These are phyloP conservation scores for Verticillium dahliae DNA, from an alignment of 2,329 filamentous ascomycete species.

Conservation along the genomic window DNA sequence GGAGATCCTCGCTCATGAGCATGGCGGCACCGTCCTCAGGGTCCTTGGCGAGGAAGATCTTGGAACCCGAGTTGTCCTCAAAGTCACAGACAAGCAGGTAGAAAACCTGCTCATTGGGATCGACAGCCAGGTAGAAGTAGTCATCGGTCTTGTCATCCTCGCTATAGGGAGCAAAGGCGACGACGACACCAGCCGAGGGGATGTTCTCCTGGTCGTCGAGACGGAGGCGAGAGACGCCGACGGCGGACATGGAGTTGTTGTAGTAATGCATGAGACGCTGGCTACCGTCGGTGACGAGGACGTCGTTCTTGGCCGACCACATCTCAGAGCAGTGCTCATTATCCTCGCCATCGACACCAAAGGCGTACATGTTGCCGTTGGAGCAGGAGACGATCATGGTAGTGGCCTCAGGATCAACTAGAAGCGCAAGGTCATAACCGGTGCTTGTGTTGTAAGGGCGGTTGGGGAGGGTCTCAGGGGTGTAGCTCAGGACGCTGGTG, in stretches of 20 bases:
- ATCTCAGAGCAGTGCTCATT: slow-evolving; percentile 14
- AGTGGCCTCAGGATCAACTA: slow-evolving; percentile 12
- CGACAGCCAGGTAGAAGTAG: slow-evolving; percentile 13
- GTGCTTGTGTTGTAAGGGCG: slow-evolving; percentile 13
- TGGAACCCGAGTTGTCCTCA: slow-evolving; percentile 11
- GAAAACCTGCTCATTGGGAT: slow-evolving; percentile 14
- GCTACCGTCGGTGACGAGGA: slow-evolving; percentile 15
- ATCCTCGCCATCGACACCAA: slow-evolving; percentile 11
- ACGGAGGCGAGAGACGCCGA: slow-evolving; percentile 23
- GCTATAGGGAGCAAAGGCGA: slow-evolving; percentile 12
- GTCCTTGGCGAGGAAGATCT: slow-evolving; percentile 20
- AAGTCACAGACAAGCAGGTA: slow-evolving; percentile 23
- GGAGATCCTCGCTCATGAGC: slow-evolving; percentile 15
- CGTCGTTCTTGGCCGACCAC: slow-evolving; percentile 14
- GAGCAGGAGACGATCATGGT: slow-evolving; percentile 21
- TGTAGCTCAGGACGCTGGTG: slow-evolving; percentile 3
- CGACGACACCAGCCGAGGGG: slow-evolving; percentile 11
- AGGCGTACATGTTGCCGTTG: slow-evolving; percentile 26
- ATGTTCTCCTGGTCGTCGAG: slow-evolving; percentile 11
- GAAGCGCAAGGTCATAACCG: slow-evolving; percentile 13
- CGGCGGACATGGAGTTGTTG: slow-evolving; percentile 20
- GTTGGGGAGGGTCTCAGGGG: background rate
- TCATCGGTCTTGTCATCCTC: slow-evolving; percentile 4
- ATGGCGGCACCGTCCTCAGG: slow-evolving; percentile 13
- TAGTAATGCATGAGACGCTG: slow-evolving; percentile 25